These are phyloP conservation scores for Erythrophleum fordii DNA, from an alignment of 306 rosid genomes.

Conservation along the genomic window DNA sequence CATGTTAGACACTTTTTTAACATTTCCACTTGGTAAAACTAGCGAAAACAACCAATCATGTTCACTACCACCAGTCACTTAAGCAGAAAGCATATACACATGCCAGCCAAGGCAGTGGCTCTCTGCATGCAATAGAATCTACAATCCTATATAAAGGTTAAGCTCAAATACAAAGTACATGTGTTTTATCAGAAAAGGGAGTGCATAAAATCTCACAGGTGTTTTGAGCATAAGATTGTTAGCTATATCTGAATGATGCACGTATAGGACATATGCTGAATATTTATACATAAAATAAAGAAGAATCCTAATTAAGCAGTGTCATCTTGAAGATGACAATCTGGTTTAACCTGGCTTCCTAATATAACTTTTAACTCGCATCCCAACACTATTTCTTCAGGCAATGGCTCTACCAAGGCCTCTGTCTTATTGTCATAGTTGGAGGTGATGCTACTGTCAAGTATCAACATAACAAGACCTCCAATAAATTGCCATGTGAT, in stretches of 20 bases:
- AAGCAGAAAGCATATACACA: neutral
- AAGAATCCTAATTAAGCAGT: neutral
- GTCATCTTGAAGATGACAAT: neutral
- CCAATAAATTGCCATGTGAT: neutral
- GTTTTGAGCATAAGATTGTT: neutral
- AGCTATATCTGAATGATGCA: neutral
- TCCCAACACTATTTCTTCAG: neutral
- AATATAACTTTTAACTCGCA: neutral
- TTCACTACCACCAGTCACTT: neutral
- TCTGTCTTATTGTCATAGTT: neutral
- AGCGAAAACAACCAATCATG: neutral
- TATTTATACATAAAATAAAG: neutral
- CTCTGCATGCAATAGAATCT: neutral
- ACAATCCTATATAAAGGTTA: neutral
- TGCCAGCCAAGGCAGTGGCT: neutral
- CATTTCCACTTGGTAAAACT: neutral
- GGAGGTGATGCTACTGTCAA: neutral
- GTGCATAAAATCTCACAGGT: neutral
- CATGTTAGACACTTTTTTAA: neutral
- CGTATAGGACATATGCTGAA: neutral
- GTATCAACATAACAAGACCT: neutral
- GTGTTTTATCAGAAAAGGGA: neutral
- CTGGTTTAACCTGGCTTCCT: neutral
- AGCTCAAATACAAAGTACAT: neutral
- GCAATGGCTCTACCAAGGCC: neutral